These are phyloP conservation scores for Misopates orontium DNA, from an alignment of 257 asterid genomes.

Conservation along the genomic window DNA sequence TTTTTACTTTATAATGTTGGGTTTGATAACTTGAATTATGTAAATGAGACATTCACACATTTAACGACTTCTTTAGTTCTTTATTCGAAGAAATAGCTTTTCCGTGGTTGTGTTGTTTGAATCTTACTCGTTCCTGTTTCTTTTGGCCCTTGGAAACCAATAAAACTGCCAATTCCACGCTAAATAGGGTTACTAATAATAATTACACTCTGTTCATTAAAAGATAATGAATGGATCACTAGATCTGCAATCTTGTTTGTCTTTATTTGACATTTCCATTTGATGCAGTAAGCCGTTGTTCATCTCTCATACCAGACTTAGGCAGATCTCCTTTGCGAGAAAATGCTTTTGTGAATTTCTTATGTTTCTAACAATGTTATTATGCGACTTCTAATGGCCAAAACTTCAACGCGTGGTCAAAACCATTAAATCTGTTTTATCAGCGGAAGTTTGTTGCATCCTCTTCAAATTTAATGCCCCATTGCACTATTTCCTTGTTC, in stretches of 20 bases:
- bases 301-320: no score
- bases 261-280: background rate
- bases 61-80: background rate
- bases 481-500: no score
- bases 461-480: no score
- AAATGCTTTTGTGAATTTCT: no score
- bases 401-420: no score
- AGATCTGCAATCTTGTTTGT: background rate
- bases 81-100: background rate
- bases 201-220: background rate
- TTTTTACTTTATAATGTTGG: background rate
- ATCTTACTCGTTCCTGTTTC: background rate
- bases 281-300: background rate
- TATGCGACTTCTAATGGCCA: no score
- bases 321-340: no score
- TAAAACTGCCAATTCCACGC: background rate
- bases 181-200: background rate
- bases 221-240: background rate
- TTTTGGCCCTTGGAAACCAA: slow-evolving; percentile 7
- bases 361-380: no score
- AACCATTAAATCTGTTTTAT: no score
- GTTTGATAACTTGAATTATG: background rate
- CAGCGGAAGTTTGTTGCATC: no score
- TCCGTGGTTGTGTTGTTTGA: slow-evolving; percentile 1
- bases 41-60: background rate